Percentiles rank a stretch among this genome's conserved stretches.
phyloP scores from a whole-genome alignment of 257 asterid genomes.

The Capsicum rhomboideum region DNA sequence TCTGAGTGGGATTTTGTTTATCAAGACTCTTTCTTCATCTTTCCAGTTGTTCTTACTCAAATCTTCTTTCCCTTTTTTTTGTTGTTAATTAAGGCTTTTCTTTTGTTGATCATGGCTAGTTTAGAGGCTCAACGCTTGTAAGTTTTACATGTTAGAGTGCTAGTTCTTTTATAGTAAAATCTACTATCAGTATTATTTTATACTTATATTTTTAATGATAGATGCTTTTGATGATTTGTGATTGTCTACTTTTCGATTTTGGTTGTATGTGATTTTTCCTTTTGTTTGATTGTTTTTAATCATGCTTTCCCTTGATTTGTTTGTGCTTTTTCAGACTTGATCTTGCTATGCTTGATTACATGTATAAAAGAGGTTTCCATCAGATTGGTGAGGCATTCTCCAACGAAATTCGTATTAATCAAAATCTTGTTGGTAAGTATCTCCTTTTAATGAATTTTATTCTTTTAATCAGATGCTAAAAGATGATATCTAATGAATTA shows the following conservation, averaged over 20 bases:
- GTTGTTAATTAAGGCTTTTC: not conserved
- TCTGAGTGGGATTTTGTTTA: not conserved
- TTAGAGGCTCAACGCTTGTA: not conserved
- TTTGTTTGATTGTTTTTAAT: not conserved
- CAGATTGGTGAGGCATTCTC: conserved; percentile 22
- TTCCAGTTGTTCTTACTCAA: not conserved
- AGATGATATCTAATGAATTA: not conserved
- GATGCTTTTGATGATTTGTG: not conserved
- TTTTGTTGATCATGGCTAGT: not conserved
- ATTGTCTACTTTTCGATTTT: not conserved
- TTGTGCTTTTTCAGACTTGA: conserved; percentile 26
- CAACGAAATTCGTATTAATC: conserved; percentile 18
- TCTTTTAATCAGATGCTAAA: not conserved
- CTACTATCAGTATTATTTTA: not conserved
- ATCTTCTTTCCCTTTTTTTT: not conserved
- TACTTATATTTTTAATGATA: not conserved
- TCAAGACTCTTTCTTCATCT: not conserved
- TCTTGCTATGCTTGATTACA: conserved; percentile 26
- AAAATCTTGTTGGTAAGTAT: conserved; percentile 19
- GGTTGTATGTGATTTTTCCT: not conserved
- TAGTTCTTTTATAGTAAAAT: not conserved
- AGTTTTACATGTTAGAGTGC: not conserved
- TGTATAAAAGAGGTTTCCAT: conserved; percentile 25
- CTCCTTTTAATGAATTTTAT: not conserved
- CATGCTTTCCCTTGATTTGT: not conserved